Evolutionary conservation across 176 grass and related monocot genomes (phyloP), one percentile per base, ranked within the genome.

Genomic region (Phoenix roebelenii): DNA sequence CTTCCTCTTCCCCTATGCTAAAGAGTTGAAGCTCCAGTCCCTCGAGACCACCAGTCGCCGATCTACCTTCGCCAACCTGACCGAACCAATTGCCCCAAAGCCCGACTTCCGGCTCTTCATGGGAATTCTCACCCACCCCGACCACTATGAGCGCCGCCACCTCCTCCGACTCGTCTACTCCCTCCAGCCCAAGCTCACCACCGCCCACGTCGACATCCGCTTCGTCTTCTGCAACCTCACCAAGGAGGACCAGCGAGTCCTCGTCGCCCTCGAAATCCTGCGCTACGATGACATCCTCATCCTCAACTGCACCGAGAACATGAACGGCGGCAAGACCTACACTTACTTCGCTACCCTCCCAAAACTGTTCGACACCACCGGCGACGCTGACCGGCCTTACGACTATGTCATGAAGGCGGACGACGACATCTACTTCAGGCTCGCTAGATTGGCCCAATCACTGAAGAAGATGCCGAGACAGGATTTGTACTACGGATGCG

Each of bases 351-450:
- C 84, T 22, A 19, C 74, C 5, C 69, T 76, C 26, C 77, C 80
- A 5, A 22, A 51, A 4, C 29, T 65, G 49, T 76, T 51, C 6
- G 3, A 44, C 35, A 44, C 7, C 35, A 44, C 35, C 10, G 35
- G 35, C 35, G 35, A 44, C 35, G 3, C 4, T 10, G 18, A n/a
- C 22, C 18, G 19, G 2, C 16, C 51, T 23, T 93, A 93, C 58
- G 80, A 93, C 74, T 94, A 70, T 64, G 80, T 87, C 59, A 94
- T 94, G 84, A 94, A 94, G 74, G 67, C 89, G 14, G 89, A 88
- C 64, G 89, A 94, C 71, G 84, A 94, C 74, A 84, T 80, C 16
- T 94, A 88, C 64, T 55, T 94, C 3, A 71, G 81, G 0, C 89
- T 88, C 0, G 17, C 64, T 16, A 65, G 76, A 18, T 62, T 94